Percentiles rank a stretch among this genome's conserved stretches.
These are phyloP conservation scores for Exophiala sp. DNA, from an alignment of 2,329 filamentous ascomycete species.

Conservation along the genomic window DNA sequence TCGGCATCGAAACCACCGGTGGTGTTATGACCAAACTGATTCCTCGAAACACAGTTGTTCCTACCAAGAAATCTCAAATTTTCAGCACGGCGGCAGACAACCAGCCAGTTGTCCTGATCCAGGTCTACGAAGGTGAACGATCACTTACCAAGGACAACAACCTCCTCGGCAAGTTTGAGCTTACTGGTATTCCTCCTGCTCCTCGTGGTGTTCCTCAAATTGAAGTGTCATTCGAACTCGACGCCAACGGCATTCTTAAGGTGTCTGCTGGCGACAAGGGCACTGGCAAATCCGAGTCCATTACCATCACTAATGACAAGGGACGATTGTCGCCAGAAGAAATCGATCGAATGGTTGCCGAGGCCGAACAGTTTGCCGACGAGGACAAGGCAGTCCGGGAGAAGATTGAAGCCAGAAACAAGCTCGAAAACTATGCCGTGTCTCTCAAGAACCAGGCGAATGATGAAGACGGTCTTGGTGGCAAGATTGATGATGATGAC, in stretches of 20 bases:
- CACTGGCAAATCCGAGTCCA: conserved; percentile 93
- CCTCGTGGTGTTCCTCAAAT: conserved; percentile 97
- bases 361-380: conserved; percentile 98
- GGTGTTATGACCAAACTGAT: conserved; percentile 98
- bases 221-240: conserved; percentile 95
- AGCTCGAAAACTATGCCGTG: conserved; percentile 98
- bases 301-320: conserved; percentile 99
- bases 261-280: conserved; percentile 96
- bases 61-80: conserved; percentile 95
- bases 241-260: conserved; percentile 97
- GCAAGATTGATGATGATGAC: conserved; percentile 97
- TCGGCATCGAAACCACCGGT: conserved; percentile 95
- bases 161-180: conserved; percentile 94
- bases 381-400: conserved; percentile 98
- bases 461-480: conserved; percentile 92
- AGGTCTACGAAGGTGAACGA: conserved; percentile 91
- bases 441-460: conserved; percentile 98
- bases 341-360: conserved; percentile 98
- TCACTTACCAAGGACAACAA: conserved; percentile 97
- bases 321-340: conserved; percentile 93
- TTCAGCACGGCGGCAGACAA: conserved; percentile 97
- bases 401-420: conserved; percentile 94
- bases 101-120: conserved; percentile 91
- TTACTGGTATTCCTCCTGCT: conserved; percentile 90
- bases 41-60: conserved; percentile 88